Percentiles rank a stretch among this genome's conserved stretches.
Evolutionary conservation across 495 filamentous ascomycete species (phyloP).

Genomic region (Penicillium antarcticum): DNA sequence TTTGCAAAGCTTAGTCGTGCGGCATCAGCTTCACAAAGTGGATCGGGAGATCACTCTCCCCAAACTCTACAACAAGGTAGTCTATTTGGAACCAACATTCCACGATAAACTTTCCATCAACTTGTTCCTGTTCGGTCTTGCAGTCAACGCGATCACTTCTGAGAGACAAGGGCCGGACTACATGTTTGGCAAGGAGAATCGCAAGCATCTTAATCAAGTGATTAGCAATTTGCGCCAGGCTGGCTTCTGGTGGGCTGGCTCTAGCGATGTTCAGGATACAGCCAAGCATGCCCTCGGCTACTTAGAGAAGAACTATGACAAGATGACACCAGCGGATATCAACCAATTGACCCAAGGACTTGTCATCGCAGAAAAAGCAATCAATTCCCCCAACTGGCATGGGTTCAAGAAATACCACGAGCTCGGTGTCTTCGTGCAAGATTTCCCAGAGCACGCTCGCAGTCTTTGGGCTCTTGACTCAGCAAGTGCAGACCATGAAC

Average conservation of each 20-base stretch:
- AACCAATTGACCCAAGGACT: constrained; percentile 59
- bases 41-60: constrained; percentile 63
- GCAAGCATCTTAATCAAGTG: constrained; percentile 58
- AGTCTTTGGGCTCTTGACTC: constrained; percentile 62
- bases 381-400: constrained; percentile 59
- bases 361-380: constrained; percentile 54
- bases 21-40: constrained; percentile 70
- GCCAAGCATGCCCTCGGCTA: constrained; percentile 64
- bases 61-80: constrained; percentile 63
- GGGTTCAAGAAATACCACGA: constrained; percentile 68
- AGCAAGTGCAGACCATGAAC: constrained; percentile 17
- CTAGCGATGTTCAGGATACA: constrained; percentile 60
- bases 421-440: constrained; percentile 66
- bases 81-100: constrained; percentile 75
- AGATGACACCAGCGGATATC: constrained; percentile 57
- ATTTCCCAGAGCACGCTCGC: constrained; percentile 53
- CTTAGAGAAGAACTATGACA: constrained; percentile 48
- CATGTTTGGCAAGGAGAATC: constrained; percentile 75
- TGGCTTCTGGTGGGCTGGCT: constrained; percentile 89
- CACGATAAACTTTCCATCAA: constrained; percentile 84
- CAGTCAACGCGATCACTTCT: constrained; percentile 86
- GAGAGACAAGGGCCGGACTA: constrained; percentile 81
- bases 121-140: constrained; percentile 74
- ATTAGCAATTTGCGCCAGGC: constrained; percentile 79
- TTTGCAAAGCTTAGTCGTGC: constrained; percentile 74